A percentile compares a stretch with the other conserved stretches of the same genome.
Evolutionary conservation across 1,284 basidiomycete genomes (phyloP).

Genomic region (Boletus sp.): DNA sequence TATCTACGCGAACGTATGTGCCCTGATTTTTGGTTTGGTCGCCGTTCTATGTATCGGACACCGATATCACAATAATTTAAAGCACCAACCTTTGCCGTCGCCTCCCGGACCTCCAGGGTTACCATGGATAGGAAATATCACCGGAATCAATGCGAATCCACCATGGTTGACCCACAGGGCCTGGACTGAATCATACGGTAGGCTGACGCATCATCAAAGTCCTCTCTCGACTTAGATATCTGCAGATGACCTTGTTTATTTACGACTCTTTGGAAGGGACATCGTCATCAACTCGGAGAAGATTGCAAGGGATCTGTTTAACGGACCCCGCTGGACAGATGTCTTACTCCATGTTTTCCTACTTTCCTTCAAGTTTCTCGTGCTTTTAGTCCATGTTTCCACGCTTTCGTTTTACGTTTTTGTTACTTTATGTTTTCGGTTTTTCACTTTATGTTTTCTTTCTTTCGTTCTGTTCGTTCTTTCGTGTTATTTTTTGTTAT

Average conservation of each 20-base stretch:
- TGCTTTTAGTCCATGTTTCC: too few species aligned
- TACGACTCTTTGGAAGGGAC: conserved; percentile 11
- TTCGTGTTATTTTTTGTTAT: too few species aligned
- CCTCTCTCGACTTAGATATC: neutral
- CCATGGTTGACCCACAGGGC: conserved; percentile 13
- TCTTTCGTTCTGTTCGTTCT: too few species aligned
- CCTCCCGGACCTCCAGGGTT: conserved; percentile 15
- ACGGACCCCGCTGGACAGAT: too few species aligned
- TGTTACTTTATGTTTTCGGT: too few species aligned
- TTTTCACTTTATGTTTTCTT: too few species aligned
- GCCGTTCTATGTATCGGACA: neutral
- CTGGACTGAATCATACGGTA: conserved; percentile 12
- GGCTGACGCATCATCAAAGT: neutral
- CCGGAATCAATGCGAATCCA: conserved; percentile 1
- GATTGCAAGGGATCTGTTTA: conserved; percentile 11
- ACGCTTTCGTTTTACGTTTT: too few species aligned
- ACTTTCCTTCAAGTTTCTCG: too few species aligned
- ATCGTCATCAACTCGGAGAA: conserved; percentile 16
- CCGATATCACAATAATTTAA: neutral
- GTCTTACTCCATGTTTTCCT: too few species aligned
- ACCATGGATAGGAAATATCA: conserved; percentile 12
- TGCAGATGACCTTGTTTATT: conserved; percentile 8
- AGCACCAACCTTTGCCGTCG: neutral
- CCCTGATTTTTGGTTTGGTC: neutral
- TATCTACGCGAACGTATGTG: neutral